These are phyloP conservation scores for Sporobolomyces roseus DNA, from an alignment of 768 basidiomycete species.

Conservation along the genomic window DNA sequence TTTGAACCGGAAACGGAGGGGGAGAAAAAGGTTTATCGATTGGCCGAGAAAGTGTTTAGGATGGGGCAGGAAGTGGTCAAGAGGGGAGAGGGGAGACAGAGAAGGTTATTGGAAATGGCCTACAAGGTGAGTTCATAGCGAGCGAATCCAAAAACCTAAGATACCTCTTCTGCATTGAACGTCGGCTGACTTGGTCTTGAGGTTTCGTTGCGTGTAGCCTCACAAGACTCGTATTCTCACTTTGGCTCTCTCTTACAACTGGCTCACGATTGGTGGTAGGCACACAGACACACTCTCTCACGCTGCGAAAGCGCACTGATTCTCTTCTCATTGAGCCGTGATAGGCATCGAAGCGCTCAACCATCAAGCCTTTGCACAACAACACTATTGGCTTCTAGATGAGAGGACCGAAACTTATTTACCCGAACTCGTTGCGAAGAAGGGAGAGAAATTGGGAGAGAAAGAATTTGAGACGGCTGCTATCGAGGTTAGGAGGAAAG, in stretches of 20 bases:
- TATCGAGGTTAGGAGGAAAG: conserved; percentile 5
- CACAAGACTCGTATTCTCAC: conserved; percentile 34
- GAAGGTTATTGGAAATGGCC: conserved; percentile 29
- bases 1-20: conserved; percentile 31
- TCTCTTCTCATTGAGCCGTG: not conserved
- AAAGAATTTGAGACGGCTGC: not conserved
- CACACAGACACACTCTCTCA: not conserved
- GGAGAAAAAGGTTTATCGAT: conserved; percentile 32
- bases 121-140: conserved; percentile 36
- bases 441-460: not conserved
- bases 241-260: conserved; percentile 23
- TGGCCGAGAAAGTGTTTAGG: conserved; percentile 25
- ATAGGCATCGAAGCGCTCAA: conserved; percentile 44
- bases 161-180: too few species aligned
- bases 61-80: conserved; percentile 11
- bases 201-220: conserved; percentile 22
- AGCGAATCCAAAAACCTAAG: too few species aligned
- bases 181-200: too few species aligned
- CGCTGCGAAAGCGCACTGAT: not conserved
- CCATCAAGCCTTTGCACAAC: conserved; percentile 41
- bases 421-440: not conserved
- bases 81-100: not conserved
- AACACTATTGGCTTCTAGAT: conserved; percentile 32
- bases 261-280: conserved; percentile 27
- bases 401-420: not conserved